phyloP scores from a whole-genome alignment of 2,329 filamentous ascomycete species.

The Ilyonectria mors-panacis region DNA sequence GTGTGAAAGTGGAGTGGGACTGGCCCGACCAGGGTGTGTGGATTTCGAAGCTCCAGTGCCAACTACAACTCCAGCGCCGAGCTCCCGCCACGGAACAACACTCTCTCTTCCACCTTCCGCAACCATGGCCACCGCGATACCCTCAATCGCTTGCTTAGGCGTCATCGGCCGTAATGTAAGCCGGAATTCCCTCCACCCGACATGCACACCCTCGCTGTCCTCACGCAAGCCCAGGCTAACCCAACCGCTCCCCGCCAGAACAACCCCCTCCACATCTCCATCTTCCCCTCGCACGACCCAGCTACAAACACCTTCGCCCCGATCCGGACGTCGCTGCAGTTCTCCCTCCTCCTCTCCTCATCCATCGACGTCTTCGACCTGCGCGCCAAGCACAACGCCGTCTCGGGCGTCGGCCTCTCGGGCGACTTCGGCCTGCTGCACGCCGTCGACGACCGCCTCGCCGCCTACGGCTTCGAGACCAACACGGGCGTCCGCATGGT shows the following conservation, averaged over 20 bases:
- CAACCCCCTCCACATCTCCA: constrained; percentile 93
- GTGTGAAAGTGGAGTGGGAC: constrained; percentile 16
- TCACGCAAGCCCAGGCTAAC: not conserved
- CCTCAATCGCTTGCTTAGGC: constrained; percentile 93
- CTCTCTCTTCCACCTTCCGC: constrained; percentile 36
- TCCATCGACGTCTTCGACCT: constrained; percentile 96
- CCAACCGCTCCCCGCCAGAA: constrained; percentile 74
- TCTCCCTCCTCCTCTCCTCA: constrained; percentile 90
- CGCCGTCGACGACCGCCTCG: constrained; percentile 92
- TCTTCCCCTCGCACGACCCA: constrained; percentile 83
- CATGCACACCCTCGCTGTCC: not conserved
- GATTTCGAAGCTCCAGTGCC: constrained; percentile 22
- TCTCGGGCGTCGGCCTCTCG: constrained; percentile 66
- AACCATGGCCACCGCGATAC: constrained; percentile 73
- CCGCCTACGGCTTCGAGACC: constrained; percentile 95
- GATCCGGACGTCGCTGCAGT: constrained; percentile 84
- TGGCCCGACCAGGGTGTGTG: constrained; percentile 5
- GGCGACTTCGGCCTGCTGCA: constrained; percentile 94
- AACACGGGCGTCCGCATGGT: constrained; percentile 95
- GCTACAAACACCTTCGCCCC: constrained; percentile 66
- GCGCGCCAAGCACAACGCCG: constrained; percentile 79
- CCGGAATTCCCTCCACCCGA: constrained; percentile 22
- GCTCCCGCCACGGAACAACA: constrained; percentile 39
- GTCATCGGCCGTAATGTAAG: constrained; percentile 93
- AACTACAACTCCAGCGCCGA: constrained; percentile 18